Evolutionary conservation across 495 filamentous ascomycete species (phyloP), one percentile per base, ranked within the genome.

Genomic region (Aspergillus mulundensis): DNA sequence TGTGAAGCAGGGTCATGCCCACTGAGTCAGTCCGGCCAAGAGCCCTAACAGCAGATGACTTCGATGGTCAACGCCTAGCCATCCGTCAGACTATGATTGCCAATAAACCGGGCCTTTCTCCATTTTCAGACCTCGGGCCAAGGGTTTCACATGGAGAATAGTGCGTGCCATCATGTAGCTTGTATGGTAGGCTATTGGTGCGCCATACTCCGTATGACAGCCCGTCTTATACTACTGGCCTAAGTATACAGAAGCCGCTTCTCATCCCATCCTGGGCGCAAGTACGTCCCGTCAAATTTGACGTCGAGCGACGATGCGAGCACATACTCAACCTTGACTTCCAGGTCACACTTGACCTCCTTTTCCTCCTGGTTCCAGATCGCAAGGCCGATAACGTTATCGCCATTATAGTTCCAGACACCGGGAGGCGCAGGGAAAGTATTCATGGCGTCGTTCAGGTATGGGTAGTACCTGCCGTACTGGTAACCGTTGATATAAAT

Each of bases 341-440:
- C 71, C 39, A 54, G 57, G 38, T 68, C 66, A 45, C 78, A 32
- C 32, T 50, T 56, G 6, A 67, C 75, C 15, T 71, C 72, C 12
- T 45, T 59, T 39, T 77, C 75, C 10, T 65, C 72, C 66, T 73
- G 61, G 7, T 70, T 73, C 76, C 77, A 81, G 53, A 81, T 12
- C 57, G 71, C 76, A 18, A 81, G 62, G 11, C 69, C 73, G 41
- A 81, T n/a, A 5, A 66, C 71, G 57, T 82, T 80, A 52, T 65
- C 30, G 0, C 73, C 74, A 8, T 64, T 64, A 57, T 72, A 77
- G 40, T 81, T 80, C 54, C 78, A 63, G 14, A 80, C 62, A 3
- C 78, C 77, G 0, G 74, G 77, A 7, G 75, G 78, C 45, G 80
- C 62, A 7, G 32, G 32, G 32, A 36, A 36, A 2, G 28, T 30